phyloP scores from a whole-genome alignment of 2,329 filamentous ascomycete genomes.

The Fusarium algeriense region DNA sequence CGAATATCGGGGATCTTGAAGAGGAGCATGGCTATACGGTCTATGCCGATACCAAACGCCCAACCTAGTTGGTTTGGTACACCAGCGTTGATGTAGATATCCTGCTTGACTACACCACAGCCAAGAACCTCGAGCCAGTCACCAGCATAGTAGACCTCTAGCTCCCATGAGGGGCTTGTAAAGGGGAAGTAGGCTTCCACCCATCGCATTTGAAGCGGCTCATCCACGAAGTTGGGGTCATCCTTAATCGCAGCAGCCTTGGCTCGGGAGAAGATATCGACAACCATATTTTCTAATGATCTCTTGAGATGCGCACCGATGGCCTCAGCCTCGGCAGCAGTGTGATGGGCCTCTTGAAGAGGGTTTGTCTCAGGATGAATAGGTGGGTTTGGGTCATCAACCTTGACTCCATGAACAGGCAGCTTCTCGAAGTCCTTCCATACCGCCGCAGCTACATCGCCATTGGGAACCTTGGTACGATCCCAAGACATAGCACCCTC shows the following conservation, averaged over 20 bases:
- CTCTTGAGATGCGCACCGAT: slow-evolving; percentile 88
- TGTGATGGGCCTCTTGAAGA: slow-evolving; percentile 78
- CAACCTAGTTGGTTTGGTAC: slow-evolving; percentile 84
- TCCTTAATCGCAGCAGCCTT: slow-evolving; percentile 71
- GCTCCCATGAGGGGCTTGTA: slow-evolving; percentile 93
- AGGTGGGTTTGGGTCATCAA: slow-evolving; percentile 86
- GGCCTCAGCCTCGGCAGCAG: slow-evolving; percentile 81
- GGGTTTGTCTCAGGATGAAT: slow-evolving; percentile 85
- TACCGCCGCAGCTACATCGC: slow-evolving; percentile 74
- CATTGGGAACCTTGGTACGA: slow-evolving; percentile 67
- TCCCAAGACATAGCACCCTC: slow-evolving; percentile 95
- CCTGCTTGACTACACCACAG: slow-evolving; percentile 89
- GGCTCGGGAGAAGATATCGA: slow-evolving; percentile 87
- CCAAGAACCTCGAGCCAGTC: slow-evolving; percentile 97
- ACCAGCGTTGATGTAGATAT: slow-evolving; percentile 81
- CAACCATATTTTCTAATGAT: slow-evolving; percentile 88
- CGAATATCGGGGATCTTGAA: slow-evolving; percentile 97
- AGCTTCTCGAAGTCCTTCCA: slow-evolving; percentile 77
- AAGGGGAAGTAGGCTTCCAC: slow-evolving; percentile 98
- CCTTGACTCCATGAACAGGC: slow-evolving; percentile 78
- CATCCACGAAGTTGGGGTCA: slow-evolving; percentile 65
- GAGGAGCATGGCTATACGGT: slow-evolving; percentile 96
- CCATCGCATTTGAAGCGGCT: slow-evolving; percentile 90
- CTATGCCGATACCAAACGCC: slow-evolving; percentile 95
- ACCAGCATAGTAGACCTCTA: slow-evolving; percentile 94